phyloP scores from a whole-genome alignment of 2,329 filamentous ascomycete genomes.

The Trichoderma sp. region DNA sequence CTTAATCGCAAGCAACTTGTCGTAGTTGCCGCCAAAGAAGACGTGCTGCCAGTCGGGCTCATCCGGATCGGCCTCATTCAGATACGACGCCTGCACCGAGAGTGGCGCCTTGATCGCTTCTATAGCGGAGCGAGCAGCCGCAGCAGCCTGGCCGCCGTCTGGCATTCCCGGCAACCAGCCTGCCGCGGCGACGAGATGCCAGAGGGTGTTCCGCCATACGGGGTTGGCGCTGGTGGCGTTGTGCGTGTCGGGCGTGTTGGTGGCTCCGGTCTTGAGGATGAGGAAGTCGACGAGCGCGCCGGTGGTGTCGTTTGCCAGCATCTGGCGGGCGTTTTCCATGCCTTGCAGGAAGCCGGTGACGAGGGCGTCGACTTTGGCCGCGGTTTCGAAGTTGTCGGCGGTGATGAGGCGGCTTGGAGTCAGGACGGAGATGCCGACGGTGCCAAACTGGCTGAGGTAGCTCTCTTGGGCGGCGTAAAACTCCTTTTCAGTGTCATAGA shows the following conservation, averaged over 20 bases:
- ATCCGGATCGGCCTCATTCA: slow-evolving; percentile 54
- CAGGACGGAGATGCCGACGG: slow-evolving; percentile 3
- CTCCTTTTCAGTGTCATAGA: background rate
- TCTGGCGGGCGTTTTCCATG: background rate
- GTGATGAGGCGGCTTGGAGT: slow-evolving; percentile 5
- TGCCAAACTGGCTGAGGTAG: background rate
- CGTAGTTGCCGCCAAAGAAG: slow-evolving; percentile 52
- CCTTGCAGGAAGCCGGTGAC: background rate
- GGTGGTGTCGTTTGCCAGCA: background rate
- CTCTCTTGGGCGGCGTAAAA: background rate
- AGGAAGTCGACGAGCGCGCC: background rate
- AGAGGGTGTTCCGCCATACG: slow-evolving; percentile 10
- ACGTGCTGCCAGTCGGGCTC: slow-evolving; percentile 47
- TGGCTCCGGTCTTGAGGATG: background rate
- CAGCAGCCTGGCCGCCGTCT: background rate
- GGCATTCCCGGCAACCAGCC: background rate
- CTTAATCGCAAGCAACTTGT: slow-evolving; percentile 48
- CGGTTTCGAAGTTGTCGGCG: slow-evolving; percentile 1
- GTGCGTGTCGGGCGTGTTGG: slow-evolving; percentile 11
- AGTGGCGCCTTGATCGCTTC: background rate
- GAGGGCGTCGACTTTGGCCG: background rate
- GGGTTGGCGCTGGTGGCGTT: slow-evolving; percentile 14
- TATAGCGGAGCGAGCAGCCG: background rate
- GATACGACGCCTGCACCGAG: slow-evolving; percentile 38
- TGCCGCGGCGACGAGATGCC: background rate